Conservation (phyloP, 257 asterid genomes). For the Plectranthus barbatus region DNA sequence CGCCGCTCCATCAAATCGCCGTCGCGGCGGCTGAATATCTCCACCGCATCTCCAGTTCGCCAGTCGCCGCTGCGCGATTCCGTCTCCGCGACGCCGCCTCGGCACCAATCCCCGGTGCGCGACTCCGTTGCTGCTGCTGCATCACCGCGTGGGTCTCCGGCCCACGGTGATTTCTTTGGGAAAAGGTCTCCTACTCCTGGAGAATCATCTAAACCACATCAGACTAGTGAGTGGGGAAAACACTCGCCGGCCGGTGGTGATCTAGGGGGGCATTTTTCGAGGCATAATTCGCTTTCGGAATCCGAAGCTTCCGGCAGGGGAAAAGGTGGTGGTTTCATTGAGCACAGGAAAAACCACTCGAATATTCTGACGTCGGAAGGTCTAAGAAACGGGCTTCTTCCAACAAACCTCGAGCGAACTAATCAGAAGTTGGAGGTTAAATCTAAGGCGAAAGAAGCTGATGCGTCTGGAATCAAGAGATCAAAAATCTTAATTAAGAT, state of each 20-base stretch:
- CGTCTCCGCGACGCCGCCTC: too few relatives aligned
- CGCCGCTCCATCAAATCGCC: constrained; percentile 53
- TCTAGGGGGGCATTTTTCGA: constrained; percentile 18
- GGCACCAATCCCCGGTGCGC: constrained; percentile 22
- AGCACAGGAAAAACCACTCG: constrained; percentile 22
- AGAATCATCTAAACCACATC: constrained; percentile 19
- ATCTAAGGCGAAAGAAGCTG: constrained; percentile 23
- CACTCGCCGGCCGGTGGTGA: constrained; percentile 24
- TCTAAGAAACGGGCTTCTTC: constrained; percentile 4
- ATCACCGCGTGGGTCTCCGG: constrained; percentile 23
- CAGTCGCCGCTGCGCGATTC: too few relatives aligned
- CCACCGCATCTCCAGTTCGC: constrained; percentile 39
- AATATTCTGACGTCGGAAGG: constrained; percentile 15
- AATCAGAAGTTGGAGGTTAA: constrained; percentile 20
- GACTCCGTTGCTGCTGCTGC: background rate
- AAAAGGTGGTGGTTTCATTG: constrained; percentile 25
- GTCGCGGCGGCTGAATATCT: constrained; percentile 25
- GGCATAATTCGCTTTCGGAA: constrained; percentile 27
- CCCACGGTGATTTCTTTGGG: constrained; percentile 19
- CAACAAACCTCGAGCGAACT: constrained; percentile 15
- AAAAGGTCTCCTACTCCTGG: constrained; percentile 25
- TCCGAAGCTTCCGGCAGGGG: constrained; percentile 19
- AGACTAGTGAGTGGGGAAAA: constrained; percentile 22
- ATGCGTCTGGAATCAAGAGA: constrained; percentile 17
- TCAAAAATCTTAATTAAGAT: constrained; percentile 37